Conservation (phyloP, 2,329 filamentous ascomycete genomes). For the Apiospora rasikravindrae region DNA sequence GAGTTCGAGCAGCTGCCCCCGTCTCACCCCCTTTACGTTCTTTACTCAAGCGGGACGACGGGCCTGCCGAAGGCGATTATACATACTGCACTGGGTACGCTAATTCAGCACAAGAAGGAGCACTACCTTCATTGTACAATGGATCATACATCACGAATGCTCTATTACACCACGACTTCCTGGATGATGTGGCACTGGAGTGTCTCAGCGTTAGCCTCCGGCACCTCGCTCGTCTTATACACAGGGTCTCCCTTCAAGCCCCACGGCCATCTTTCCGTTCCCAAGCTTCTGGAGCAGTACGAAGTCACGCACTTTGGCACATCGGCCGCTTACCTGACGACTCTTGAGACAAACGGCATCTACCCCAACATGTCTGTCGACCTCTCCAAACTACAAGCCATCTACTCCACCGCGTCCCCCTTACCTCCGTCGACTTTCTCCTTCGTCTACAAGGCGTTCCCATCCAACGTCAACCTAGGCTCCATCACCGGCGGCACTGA, state of each 20-base stretch:
- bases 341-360: conserved; percentile 80
- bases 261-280: conserved; percentile 80
- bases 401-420: conserved; percentile 94
- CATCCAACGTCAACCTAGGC: conserved; percentile 78
- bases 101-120: conserved; percentile 98
- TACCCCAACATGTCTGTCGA: conserved; percentile 61
- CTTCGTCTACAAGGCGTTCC: conserved; percentile 87
- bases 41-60: conserved; percentile 93
- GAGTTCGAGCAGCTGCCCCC: conserved; percentile 79
- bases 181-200: conserved; percentile 99
- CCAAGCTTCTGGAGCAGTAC: conserved; percentile 79
- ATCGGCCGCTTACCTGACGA: conserved; percentile 88
- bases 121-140: conserved; percentile 88
- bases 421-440: conserved; percentile 90
- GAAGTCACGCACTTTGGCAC: conserved; percentile 93
- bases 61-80: conserved; percentile 90
- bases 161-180: conserved; percentile 93
- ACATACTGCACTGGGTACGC: conserved; percentile 85
- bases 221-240: conserved; percentile 85
- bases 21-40: conserved; percentile 89
- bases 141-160: conserved; percentile 71
- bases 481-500: conserved; percentile 97
- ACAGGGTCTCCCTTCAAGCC: conserved; percentile 90
- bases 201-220: conserved; percentile 81
- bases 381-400: conserved; percentile 73